Base-by-base conservation (phyloP, 176 grass and related monocot genomes). In the Ensete ventricosum region DNA sequence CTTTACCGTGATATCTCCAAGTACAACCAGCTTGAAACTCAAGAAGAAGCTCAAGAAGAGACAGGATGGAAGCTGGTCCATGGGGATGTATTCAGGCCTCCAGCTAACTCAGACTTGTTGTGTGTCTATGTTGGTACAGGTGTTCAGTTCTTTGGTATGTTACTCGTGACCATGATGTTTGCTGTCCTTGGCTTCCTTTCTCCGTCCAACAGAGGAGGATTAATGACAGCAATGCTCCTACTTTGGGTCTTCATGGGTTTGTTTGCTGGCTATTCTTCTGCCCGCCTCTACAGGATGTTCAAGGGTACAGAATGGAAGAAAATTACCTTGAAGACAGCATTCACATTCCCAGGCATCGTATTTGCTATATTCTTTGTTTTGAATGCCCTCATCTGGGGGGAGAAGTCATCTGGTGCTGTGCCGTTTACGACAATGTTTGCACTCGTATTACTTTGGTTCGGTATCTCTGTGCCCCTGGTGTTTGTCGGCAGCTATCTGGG, bases 191-290 rank as follows among this genome's bases (percentile, higher is more conserved):
- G 65, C 65, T 68, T 68, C 65, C 65, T 68, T 16, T 68, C 65
- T 68, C 65, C 65, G 34, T 68, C 65, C 14, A 68, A 68, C 65
- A 68, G 65, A 16, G 65, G 65, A 34, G 65, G 65, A 43, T 43
- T 68, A 8, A 68, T 68, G 65, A 68, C 65, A 7, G 65, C 65
- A 14, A 68, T 68, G 65, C 65, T 68, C 26, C 24, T 68, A 49
- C 65, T 68, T 68, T 68, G 65, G 65, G 65, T 68, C 24, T 68
- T 68, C 29, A 68, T 68, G 65, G 65, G 65, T 34, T 68, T 68
- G 65, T 43, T 68, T 68, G 65, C 65, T 16, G 65, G 65, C 26
- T 68, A 68, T 68, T 43, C 65, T 13, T 68, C 65, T 48, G 65
- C 26, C 16, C 27, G 65, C 34, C 65, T 68, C 65, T 68, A 68